A percentile compares a stretch with the other conserved stretches of the same genome.
These are phyloP conservation scores for Gilbertella persicaria DNA, from an alignment of 371 early-diverging fungal species.

Conservation along the genomic window DNA sequence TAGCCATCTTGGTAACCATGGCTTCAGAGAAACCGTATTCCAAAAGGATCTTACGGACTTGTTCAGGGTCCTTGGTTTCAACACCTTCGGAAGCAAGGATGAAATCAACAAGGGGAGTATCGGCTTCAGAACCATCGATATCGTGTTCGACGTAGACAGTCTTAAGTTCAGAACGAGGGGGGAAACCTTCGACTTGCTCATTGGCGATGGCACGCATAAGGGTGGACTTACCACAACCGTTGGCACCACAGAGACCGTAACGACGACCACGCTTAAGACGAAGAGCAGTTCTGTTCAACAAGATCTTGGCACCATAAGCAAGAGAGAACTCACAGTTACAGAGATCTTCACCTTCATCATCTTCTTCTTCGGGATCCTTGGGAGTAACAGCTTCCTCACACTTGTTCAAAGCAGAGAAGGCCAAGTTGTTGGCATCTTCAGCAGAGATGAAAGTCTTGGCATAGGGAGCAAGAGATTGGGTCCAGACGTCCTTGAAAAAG, in stretches of 20 bases:
- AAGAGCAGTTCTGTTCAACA: constrained; percentile 75
- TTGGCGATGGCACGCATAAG: constrained; percentile 82
- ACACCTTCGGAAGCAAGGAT: constrained; percentile 57
- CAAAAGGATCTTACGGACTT: constrained; percentile 60
- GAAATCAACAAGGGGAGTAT: constrained; percentile 71
- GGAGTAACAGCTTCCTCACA: constrained; percentile 49
- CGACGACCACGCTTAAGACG: constrained; percentile 77
- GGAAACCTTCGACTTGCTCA: constrained; percentile 80
- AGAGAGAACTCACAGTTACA: constrained; percentile 81
- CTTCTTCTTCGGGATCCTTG: constrained; percentile 43
- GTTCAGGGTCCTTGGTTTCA: constrained; percentile 49
- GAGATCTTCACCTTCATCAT: constrained; percentile 74
- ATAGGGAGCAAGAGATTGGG: constrained; percentile 52
- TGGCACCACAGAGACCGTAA: constrained; percentile 84
- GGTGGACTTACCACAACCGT: constrained; percentile 90
- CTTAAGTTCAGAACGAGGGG: constrained; percentile 66
- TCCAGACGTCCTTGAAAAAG: constrained; percentile 44
- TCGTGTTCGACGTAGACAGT: constrained; percentile 79
- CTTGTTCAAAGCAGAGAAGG: constrained; percentile 35
- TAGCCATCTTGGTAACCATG: constrained; percentile 61
- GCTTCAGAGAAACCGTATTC: constrained; percentile 73
- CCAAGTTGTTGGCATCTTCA: constrained; percentile 28
- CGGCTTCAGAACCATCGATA: constrained; percentile 74
- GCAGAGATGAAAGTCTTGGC: constrained; percentile 58
- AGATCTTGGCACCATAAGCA: constrained; percentile 84